Evolutionary conservation across 371 early-diverging fungal genomes (phyloP), one percentile per base, ranked within the genome.

Genomic region (Mortierella sp.): DNA sequence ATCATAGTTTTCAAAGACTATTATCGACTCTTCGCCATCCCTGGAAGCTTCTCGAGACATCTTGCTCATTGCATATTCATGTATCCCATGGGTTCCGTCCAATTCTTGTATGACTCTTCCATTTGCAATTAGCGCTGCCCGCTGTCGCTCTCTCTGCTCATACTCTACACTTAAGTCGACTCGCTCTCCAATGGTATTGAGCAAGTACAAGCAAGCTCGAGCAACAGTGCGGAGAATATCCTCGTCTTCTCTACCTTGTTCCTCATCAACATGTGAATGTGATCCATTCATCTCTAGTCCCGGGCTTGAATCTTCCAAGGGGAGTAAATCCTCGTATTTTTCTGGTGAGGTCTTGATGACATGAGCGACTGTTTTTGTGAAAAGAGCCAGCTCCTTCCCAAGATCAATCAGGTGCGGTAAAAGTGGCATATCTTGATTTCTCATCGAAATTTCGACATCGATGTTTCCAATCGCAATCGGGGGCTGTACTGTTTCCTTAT

Each of bases 341-440:
- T 57, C 47, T 19, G 53, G 53, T 26, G 42, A 69, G 2, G 32
- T 64, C 5, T 58, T 64, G 3, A 73, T 35, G 26, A 68, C 61
- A 3, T 72, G 63, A 2, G 71, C 75, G 10, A 75, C 75, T 0
- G 75, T 75, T 3, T 68, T 75, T 10, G 81, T 61, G 58, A 80
- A 75, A 42, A 64, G 62, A n/a, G 81, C 75, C 29, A 80, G 55
- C 45, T 80, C 81, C 43, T 70, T 80, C 9, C 75, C 81, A 12
- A 80, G 26, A 28, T 80, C 81, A 45, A 80, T 80, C 69, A 80
- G 17, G 58, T 80, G 75, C 0, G 81, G 81, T 34, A 80, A 29
- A 35, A 67, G 28, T 19, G 75, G 81, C 61, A 80, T 63, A 42
- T 80, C 81, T 49, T 72, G 70, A 31, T 62, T 66, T 4, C 61